Evolutionary conservation across 2,329 filamentous ascomycete genomes (phyloP).

Genomic region (Pestalotiopsis sp.): DNA sequence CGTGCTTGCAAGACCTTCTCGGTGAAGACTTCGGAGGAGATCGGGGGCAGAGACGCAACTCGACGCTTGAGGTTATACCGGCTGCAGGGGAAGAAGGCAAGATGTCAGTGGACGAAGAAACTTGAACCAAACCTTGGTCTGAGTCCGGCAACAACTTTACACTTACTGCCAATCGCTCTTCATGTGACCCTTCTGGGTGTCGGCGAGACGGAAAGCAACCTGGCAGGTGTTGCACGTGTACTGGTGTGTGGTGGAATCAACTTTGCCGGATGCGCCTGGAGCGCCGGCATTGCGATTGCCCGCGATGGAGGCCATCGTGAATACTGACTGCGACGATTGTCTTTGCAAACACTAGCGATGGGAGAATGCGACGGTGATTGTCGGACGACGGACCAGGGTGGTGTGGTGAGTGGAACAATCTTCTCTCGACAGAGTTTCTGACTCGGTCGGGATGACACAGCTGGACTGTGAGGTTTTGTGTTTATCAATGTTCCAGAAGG

Average conservation of each 20-base stretch:
- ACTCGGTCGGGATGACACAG: neutral
- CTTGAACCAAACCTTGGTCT: neutral
- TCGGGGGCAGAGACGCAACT: constrained; percentile 85
- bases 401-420: neutral
- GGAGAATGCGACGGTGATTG: neutral
- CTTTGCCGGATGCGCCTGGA: constrained; percentile 24
- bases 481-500: neutral
- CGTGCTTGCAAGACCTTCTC: constrained; percentile 94
- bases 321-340: neutral
- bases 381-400: neutral
- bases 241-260: constrained; percentile 61
- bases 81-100: constrained; percentile 40
- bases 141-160: neutral
- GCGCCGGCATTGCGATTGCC: constrained; percentile 25
- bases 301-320: constrained; percentile 51
- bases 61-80: constrained; percentile 96
- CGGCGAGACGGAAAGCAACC: constrained; percentile 91
- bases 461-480: neutral
- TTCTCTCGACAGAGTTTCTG: neutral
- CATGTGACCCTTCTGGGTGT: constrained; percentile 94
- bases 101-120: constrained; percentile 4
- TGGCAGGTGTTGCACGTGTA: constrained; percentile 99
- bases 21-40: constrained; percentile 88
- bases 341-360: neutral
- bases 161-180: constrained; percentile 97